These are phyloP conservation scores for Achaetomium macrosporum DNA, from an alignment of 2,329 filamentous ascomycete species.

Conservation along the genomic window DNA sequence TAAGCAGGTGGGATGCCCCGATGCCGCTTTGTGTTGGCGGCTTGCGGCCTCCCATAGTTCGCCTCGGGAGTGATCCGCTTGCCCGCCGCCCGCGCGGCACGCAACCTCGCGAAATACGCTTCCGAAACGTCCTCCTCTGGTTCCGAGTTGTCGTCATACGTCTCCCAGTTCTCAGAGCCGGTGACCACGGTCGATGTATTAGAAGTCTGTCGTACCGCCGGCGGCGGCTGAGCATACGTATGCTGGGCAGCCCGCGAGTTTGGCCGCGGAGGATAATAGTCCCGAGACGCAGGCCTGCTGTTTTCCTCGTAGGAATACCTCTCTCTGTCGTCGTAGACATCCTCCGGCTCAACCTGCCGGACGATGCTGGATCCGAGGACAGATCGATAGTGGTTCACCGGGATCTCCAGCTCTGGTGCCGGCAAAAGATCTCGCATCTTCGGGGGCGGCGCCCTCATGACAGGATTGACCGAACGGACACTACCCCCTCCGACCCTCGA, in stretches of 20 bases:
- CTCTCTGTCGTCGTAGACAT: conserved; percentile 71
- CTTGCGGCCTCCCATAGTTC: conserved; percentile 34
- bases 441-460: conserved; percentile 67
- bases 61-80: conserved; percentile 55
- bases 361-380: conserved; percentile 52
- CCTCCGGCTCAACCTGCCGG: conserved; percentile 64
- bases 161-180: conserved; percentile 96
- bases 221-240: conserved; percentile 20
- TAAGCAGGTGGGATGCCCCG: conserved; percentile 48
- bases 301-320: conserved; percentile 20
- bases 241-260: conserved; percentile 26
- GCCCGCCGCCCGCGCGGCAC: conserved; percentile 52
- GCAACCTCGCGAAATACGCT: conserved; percentile 72
- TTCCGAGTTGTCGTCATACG: conserved; percentile 80
- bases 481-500: conserved; percentile 37
- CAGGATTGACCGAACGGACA: conserved; percentile 50
- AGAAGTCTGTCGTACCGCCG: conserved; percentile 57
- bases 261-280: conserved; percentile 41
- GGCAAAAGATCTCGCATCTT: conserved; percentile 79
- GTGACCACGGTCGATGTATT: conserved; percentile 71
- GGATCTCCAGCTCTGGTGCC: conserved; percentile 47
- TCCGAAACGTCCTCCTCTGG: conserved; percentile 70
- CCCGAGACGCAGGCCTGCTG: conserved; percentile 32
- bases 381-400: conserved; percentile 43
- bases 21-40: conserved; percentile 46